Base-by-base conservation (phyloP, 768 basidiomycete species). In the Serendipita vermifera region DNA sequence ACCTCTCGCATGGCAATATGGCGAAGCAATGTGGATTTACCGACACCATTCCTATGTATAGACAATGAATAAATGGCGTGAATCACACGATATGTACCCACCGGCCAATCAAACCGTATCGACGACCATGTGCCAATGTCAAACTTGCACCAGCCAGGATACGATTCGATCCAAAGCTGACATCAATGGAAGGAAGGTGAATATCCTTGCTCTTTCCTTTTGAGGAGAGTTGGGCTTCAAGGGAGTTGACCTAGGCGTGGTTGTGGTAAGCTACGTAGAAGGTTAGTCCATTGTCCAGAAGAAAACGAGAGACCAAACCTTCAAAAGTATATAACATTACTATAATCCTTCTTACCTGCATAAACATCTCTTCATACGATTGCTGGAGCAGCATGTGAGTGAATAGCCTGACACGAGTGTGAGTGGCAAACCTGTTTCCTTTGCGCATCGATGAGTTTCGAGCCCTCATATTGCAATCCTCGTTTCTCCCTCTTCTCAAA, bases 121-220 rank as follows among this genome's bases (percentile, higher is more conserved):
- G 81, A 20, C 91, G 81, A 53, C 91, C 91, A 63, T 89, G 81
- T 0, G 90, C 87, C 7, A 94, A 76, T 0, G 90, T 93, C 36
- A 94, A 74, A 22, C 80, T 84, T 54, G 91, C 91, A 33, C 88
- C 86, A 57, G 87, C 82, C 83, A 99, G 71, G 43, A 99, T 97
- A 64, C 89, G 85, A 66, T 96, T 89, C 5, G 91, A 96, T 26
- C 79, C 92, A 68, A 98, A 98, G 65, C 81, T 90, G 67, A 97
- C 93, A 65, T 99, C 96, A 72, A 99, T 96, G 33, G 83, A 84
- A 24, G 85, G 85, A 3, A 99, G 75, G 65, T 96, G 91, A 54
- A 99, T 86, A 68, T 99, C 96, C 68, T 98, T 97, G 73, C 84
- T 90, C 75, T 97, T 99, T 68, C 92, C 90, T 70, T 92, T 94